phyloP scores from a whole-genome alignment of 225 moss, liverwort and hornwort genomes.

The Pleurozium schreberi region DNA sequence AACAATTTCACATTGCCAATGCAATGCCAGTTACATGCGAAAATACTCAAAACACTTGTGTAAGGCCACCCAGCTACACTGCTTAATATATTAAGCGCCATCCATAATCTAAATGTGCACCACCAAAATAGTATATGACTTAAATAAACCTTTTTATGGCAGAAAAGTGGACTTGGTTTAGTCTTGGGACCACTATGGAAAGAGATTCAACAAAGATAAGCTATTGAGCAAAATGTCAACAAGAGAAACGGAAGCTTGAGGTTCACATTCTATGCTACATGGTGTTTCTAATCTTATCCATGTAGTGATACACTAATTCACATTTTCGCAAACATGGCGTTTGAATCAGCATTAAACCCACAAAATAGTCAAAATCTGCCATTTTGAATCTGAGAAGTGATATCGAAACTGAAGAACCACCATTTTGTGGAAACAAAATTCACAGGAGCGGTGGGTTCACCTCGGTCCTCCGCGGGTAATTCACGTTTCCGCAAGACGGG shows the following conservation, averaged over 20 bases:
- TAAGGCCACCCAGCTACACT: not conserved
- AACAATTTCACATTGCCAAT: not conserved
- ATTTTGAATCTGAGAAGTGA: not conserved
- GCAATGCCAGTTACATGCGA: not conserved
- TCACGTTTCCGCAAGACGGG: slow-evolving; percentile 80
- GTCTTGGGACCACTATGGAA: not conserved
- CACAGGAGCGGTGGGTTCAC: slow-evolving; percentile 6
- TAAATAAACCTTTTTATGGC: not conserved
- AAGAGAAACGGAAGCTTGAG: not conserved
- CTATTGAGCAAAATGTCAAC: not conserved
- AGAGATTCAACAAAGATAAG: not conserved
- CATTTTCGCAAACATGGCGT: not conserved
- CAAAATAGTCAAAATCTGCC: not conserved
- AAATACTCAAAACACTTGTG: too few relatives aligned
- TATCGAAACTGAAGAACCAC: not conserved
- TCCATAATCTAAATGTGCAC: not conserved
- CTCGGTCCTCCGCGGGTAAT: slow-evolving; percentile 97
- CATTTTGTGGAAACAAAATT: not conserved
- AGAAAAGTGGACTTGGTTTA: not conserved
- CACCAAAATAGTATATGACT: not conserved
- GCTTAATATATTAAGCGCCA: not conserved
- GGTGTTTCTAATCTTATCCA: not conserved
- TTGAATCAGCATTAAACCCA: not conserved
- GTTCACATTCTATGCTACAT: not conserved
- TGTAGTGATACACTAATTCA: not conserved